phyloP scores from a whole-genome alignment of 2,329 filamentous ascomycete species.

The Fusarium sp. region DNA sequence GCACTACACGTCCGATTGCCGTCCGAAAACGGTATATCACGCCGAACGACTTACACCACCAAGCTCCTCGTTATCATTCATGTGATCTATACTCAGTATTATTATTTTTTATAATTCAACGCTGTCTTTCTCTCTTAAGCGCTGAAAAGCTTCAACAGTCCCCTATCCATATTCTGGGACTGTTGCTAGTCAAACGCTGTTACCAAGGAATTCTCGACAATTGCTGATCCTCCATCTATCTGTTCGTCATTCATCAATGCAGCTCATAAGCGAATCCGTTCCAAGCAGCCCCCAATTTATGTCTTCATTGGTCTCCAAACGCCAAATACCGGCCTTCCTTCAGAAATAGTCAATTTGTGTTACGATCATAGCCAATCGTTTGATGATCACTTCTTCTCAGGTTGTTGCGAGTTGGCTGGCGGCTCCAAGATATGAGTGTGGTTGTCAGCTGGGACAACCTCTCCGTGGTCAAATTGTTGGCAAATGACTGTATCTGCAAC shows the following conservation, averaged over 20 bases:
- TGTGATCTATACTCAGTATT: not conserved
- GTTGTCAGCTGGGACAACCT: constrained; percentile 75
- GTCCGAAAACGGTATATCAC: constrained; percentile 11
- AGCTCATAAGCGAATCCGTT: constrained; percentile 31
- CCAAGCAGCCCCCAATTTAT: constrained; percentile 27
- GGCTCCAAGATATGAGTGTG: constrained; percentile 90
- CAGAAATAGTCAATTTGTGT: constrained; percentile 5
- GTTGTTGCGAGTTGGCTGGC: constrained; percentile 55
- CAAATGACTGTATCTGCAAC: constrained; percentile 87
- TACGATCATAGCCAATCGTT: not conserved
- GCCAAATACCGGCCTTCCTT: constrained; percentile 29
- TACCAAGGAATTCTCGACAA: constrained; percentile 18
- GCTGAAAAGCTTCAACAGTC: not conserved
- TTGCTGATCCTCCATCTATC: constrained; percentile 41
- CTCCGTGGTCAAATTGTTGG: constrained; percentile 75
- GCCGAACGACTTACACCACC: not conserved
- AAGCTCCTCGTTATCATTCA: not conserved
- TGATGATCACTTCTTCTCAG: constrained; percentile 36
- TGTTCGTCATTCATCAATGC: constrained; percentile 33
- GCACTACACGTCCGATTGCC: constrained; percentile 9
- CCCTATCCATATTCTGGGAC: not conserved
- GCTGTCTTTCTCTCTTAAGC: not conserved
- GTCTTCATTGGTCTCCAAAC: constrained; percentile 34
- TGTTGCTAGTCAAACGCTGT: constrained; percentile 11
- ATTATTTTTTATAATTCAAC: constrained; percentile 19